These are phyloP conservation scores for Neoarthrinium moseri DNA, from an alignment of 2,329 filamentous ascomycete genomes.

Conservation along the genomic window DNA sequence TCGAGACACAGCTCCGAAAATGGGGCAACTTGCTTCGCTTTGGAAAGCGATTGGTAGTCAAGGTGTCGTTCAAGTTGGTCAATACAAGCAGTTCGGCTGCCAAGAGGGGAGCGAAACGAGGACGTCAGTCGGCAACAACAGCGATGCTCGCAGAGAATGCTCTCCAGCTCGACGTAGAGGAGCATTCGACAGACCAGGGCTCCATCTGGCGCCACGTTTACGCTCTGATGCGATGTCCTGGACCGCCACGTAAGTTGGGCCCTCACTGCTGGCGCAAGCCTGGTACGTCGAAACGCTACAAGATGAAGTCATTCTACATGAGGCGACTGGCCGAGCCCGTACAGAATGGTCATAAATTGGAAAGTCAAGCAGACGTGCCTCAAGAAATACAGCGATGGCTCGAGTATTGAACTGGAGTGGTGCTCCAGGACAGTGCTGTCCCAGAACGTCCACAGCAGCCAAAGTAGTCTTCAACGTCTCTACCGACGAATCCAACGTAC, in stretches of 20 bases:
- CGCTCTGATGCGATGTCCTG: not conserved
- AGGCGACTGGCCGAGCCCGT: not conserved
- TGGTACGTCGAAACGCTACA: not conserved
- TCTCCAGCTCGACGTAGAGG: not conserved
- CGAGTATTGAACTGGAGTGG: too few species aligned
- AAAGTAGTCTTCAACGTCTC: too few species aligned
- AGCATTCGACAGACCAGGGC: not conserved
- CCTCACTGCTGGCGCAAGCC: slow-evolving; percentile 1
- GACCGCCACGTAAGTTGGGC: not conserved
- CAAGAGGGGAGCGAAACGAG: not conserved
- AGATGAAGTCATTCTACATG: not conserved
- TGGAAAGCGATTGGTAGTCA: not conserved
- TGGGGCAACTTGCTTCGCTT: not conserved
- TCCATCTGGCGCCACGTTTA: slow-evolving; percentile 1
- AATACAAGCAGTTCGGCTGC: not conserved
- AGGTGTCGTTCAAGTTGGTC: not conserved
- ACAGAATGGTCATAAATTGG: not conserved
- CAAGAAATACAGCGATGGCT: not conserved
- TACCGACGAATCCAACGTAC: too few species aligned
- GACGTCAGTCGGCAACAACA: not conserved
- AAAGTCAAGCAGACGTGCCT: not conserved
- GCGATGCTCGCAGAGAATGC: not conserved
- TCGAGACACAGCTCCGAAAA: not conserved
- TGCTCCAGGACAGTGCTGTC: too few species aligned
- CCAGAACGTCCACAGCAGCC: too few species aligned